Conservation (phyloP, 169 alveolate species). For the Plasmodium inui region DNA sequence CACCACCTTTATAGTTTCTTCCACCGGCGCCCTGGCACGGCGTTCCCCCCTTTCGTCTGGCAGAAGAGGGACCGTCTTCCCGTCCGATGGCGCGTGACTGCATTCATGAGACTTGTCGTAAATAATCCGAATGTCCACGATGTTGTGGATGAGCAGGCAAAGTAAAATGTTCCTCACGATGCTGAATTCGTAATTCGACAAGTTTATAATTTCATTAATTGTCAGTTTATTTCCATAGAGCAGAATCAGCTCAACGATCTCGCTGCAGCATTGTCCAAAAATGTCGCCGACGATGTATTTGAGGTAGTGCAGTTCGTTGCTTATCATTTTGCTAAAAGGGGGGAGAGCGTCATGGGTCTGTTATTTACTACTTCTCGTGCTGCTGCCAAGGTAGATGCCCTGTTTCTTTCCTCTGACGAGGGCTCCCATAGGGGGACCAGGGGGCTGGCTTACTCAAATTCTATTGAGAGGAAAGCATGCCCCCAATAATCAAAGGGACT, state of each 20-base stretch:
- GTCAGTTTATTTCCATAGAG: conserved; percentile 54
- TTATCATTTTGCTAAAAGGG: conserved; percentile 39
- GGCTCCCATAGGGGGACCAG: neutral
- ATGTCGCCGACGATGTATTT: conserved; percentile 45
- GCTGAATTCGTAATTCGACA: conserved; percentile 49
- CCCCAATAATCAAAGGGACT: neutral
- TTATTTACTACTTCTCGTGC: neutral
- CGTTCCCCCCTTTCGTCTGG: neutral
- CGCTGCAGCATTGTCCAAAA: conserved; percentile 50
- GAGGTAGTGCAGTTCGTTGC: conserved; percentile 43
- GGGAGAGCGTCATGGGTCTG: neutral
- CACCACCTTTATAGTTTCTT: neutral
- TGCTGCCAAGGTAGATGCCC: neutral
- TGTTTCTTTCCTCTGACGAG: neutral
- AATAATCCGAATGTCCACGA: conserved; percentile 25
- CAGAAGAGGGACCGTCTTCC: neutral
- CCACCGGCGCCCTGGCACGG: neutral
- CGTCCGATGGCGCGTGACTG: neutral
- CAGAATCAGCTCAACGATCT: conserved; percentile 50
- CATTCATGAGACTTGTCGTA: conserved; percentile 49
- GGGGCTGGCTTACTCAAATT: neutral
- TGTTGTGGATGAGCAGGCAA: conserved; percentile 48
- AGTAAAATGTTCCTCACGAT: conserved; percentile 42
- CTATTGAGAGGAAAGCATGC: neutral
- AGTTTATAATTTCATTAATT: conserved; percentile 43